Percentiles rank a stretch among this genome's conserved stretches.
Conservation (phyloP, 257 asterid genomes). For the Paraleonurus japonicus region DNA sequence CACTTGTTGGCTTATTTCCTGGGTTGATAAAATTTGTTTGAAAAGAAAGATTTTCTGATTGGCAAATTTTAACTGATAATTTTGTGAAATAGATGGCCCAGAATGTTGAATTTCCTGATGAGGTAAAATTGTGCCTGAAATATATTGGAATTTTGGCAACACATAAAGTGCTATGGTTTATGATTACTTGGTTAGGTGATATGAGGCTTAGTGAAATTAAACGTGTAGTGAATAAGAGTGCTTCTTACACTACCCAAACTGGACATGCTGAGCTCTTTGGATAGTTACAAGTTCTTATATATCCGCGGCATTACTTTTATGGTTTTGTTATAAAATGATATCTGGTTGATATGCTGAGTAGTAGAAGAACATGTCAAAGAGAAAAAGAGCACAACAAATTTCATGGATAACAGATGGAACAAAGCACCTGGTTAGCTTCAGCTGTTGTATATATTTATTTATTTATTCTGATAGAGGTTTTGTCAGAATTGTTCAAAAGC, state of each 20-base stretch:
- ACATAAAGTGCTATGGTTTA: background rate
- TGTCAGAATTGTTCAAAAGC: background rate
- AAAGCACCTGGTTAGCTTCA: conserved; percentile 12
- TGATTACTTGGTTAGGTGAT: background rate
- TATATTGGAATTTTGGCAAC: background rate
- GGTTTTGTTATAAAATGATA: background rate
- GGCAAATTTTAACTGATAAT: background rate
- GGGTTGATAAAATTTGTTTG: background rate
- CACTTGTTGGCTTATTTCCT: background rate
- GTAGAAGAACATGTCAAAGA: conserved; percentile 1
- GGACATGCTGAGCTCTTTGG: background rate
- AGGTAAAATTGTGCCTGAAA: background rate
- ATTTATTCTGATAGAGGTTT: background rate
- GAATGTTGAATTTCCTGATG: background rate
- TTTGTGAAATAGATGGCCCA: background rate
- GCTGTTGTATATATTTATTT: background rate
- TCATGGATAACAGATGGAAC: conserved; percentile 7
- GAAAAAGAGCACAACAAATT: background rate
- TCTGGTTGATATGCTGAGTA: conserved; percentile 2
- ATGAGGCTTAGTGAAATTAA: background rate
- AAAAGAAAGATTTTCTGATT: background rate
- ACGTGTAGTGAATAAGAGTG: background rate
- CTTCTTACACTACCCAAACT: background rate
- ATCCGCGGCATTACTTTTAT: background rate
- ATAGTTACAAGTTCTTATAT: background rate